Conservation (phyloP, 305 asterid genomes). For the Fraxinus sp. region DNA sequence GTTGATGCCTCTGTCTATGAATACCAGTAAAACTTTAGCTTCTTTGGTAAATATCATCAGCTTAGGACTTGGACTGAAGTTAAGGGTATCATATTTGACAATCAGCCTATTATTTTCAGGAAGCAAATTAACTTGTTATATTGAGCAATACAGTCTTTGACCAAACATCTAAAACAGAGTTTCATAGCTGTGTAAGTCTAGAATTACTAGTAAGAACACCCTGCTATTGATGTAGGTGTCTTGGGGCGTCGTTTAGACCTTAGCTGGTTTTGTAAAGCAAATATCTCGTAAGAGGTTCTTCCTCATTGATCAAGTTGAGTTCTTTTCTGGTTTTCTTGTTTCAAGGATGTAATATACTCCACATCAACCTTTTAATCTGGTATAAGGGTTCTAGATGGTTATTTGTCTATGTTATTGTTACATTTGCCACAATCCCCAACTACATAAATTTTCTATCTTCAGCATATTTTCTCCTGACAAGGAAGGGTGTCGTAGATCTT, state of each 20-base stretch:
- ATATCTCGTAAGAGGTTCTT: neutral
- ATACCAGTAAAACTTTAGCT: neutral
- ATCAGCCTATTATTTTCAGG: neutral
- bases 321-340: neutral
- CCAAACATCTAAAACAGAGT: neutral
- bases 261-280: neutral
- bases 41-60: neutral
- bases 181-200: neutral
- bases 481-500: neutral
- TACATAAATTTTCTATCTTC: neutral
- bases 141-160: neutral
- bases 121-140: neutral
- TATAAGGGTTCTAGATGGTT: neutral
- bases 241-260: neutral
- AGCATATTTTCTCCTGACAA: neutral
- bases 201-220: neutral
- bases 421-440: neutral
- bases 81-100: neutral
- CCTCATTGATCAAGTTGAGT: neutral
- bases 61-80: neutral
- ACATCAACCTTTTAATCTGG: neutral
- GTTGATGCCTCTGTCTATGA: neutral
- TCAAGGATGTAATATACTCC: neutral
- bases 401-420: neutral
- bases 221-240: neutral